Evolutionary conservation across 768 basidiomycete genomes (phyloP).

Genomic region (Hemileccinum impolitum): DNA sequence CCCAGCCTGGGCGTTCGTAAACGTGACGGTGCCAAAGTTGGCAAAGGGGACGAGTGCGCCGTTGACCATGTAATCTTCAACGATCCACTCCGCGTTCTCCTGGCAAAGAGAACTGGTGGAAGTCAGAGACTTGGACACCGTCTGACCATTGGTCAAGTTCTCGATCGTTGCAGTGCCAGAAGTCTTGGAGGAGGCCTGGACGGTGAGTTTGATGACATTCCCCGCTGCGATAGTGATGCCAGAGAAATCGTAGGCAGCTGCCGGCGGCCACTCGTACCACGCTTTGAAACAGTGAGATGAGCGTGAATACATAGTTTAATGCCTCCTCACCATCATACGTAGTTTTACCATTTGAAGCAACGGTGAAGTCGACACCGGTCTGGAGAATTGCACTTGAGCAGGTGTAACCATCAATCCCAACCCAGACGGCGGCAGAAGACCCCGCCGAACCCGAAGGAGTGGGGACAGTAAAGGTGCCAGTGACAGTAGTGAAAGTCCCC

Average conservation of each 20-base stretch:
- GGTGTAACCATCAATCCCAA: constrained; percentile 7
- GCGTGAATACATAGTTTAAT: background rate
- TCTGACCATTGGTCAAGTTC: background rate
- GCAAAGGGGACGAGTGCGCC: background rate
- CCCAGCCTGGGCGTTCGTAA: background rate
- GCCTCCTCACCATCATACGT: background rate
- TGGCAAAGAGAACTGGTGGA: background rate
- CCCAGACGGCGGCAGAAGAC: constrained; percentile 1
- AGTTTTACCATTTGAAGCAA: background rate
- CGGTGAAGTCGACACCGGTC: constrained; percentile 2
- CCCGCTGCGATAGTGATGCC: background rate
- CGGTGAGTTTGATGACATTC: background rate
- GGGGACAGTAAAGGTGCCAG: constrained; percentile 6
- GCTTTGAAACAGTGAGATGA: background rate
- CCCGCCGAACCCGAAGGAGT: background rate
- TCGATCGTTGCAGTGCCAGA: background rate
- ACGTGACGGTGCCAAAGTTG: constrained; percentile 2
- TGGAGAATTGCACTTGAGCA: background rate
- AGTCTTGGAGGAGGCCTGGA: background rate
- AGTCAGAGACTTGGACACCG: background rate
- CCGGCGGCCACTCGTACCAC: constrained; percentile 6
- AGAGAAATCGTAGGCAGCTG: background rate
- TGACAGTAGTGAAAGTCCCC: constrained; percentile 2
- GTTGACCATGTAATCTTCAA: background rate
- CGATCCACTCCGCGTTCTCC: constrained; percentile 2